Evolutionary conservation across 2,329 filamentous ascomycete species (phyloP).

Genomic region (Cordyceps cateniannulata): DNA sequence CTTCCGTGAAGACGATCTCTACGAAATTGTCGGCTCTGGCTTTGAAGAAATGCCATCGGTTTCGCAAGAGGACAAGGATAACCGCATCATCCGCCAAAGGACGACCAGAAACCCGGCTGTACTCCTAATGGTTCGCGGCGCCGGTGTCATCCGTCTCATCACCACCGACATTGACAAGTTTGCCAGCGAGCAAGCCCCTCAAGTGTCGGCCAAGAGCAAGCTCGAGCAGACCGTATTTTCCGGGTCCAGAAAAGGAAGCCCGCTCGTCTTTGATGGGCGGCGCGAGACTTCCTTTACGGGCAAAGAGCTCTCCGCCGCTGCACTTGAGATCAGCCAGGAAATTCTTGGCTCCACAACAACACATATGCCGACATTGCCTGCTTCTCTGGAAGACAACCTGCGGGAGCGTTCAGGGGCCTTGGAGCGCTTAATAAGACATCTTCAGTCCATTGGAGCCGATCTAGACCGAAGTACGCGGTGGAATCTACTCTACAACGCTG

Average conservation of each 20-base stretch:
- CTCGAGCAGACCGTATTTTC: slow-evolving; percentile 95
- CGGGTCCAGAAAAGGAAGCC: slow-evolving; percentile 72
- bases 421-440: slow-evolving; percentile 64
- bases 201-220: slow-evolving; percentile 77
- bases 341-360: slow-evolving; percentile 72
- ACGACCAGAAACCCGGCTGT: slow-evolving; percentile 54
- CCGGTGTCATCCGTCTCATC: slow-evolving; percentile 54
- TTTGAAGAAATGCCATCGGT: slow-evolving; percentile 49
- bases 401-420: slow-evolving; percentile 66
- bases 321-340: slow-evolving; percentile 70
- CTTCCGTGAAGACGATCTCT: slow-evolving; percentile 58
- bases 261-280: slow-evolving; percentile 74
- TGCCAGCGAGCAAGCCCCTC: slow-evolving; percentile 48
- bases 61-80: slow-evolving; percentile 43
- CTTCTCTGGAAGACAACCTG: slow-evolving; percentile 77
- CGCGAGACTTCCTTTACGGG: slow-evolving; percentile 59
- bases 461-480: slow-evolving; percentile 66
- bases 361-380: slow-evolving; percentile 65
- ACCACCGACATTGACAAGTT: slow-evolving; percentile 55
- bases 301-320: slow-evolving; percentile 69
- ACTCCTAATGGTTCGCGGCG: slow-evolving; percentile 57
- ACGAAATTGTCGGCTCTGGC: slow-evolving; percentile 59
- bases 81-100: slow-evolving; percentile 44
- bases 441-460: slow-evolving; percentile 58
- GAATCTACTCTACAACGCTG: slow-evolving; percentile 80